Percentiles rank a stretch among this genome's conserved stretches.
These are phyloP conservation scores for Musa balbisiana DNA, from an alignment of 202 grass and related monocot genomes.

Conservation along the genomic window DNA sequence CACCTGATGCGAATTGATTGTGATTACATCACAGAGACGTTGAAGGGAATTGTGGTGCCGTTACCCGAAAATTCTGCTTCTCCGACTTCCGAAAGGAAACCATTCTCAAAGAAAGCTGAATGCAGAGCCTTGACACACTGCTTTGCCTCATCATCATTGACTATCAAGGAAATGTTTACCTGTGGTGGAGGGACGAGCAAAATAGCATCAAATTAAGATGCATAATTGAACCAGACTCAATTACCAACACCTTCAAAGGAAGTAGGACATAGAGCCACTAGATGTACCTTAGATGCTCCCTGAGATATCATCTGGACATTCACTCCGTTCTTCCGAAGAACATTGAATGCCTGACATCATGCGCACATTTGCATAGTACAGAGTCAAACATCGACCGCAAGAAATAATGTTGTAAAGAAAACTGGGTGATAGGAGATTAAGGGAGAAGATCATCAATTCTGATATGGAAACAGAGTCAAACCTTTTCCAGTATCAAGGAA, in stretches of 20 bases:
- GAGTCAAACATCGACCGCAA: no score
- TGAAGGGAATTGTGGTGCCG: slow-evolving; percentile 10
- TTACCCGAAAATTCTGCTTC: slow-evolving; percentile 32
- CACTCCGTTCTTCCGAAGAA: slow-evolving; percentile 63
- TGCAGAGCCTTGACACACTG: slow-evolving; percentile 77
- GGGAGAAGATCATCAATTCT: background rate
- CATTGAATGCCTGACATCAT: slow-evolving; percentile 59
- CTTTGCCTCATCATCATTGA: slow-evolving; percentile 71
- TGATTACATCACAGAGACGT: background rate
- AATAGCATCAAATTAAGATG: background rate
- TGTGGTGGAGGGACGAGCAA: slow-evolving; percentile 6
- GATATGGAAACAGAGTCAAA: slow-evolving; percentile 9
- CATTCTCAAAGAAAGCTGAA: slow-evolving; percentile 79
- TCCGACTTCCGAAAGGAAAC: slow-evolving; percentile 59
- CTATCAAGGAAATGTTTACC: slow-evolving; percentile 95
- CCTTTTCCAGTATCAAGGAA: slow-evolving; percentile 95
- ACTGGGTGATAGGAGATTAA: background rate
- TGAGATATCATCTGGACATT: slow-evolving; percentile 99
- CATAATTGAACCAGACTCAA: no score
- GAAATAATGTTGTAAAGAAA: no score
- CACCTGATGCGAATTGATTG: no score
- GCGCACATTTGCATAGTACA: background rate
- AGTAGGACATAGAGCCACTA: background rate
- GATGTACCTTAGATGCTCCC: slow-evolving; percentile 84
- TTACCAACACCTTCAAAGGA: background rate